phyloP scores from a whole-genome alignment of 306 rosid species.

The Lathyrus aphaca region DNA sequence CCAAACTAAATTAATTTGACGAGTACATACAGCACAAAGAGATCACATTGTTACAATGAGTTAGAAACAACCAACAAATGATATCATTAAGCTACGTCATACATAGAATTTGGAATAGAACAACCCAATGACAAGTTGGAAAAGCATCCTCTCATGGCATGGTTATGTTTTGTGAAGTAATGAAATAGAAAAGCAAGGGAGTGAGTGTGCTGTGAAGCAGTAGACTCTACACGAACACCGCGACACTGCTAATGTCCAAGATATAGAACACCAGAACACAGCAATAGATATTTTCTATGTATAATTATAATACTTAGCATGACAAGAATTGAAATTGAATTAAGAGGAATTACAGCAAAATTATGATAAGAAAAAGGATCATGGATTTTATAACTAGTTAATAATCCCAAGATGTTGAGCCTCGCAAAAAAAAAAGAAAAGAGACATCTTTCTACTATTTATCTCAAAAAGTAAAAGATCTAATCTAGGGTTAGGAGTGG shows the following conservation, averaged over 20 bases:
- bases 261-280: too few species aligned
- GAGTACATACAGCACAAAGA: neutral
- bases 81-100: neutral
- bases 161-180: neutral
- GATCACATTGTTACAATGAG: neutral
- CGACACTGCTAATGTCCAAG: neutral
- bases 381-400: neutral
- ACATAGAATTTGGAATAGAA: neutral
- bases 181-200: neutral
- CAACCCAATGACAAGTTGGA: neutral
- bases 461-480: neutral
- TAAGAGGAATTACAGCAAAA: too few species aligned
- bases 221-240: too few species aligned
- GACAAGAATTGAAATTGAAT: too few species aligned
- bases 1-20: too few species aligned
- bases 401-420: neutral
- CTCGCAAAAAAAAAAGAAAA: neutral
- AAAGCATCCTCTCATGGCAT: neutral
- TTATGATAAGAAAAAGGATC: neutral
- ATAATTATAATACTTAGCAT: too few species aligned
- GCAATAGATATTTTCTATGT: too few species aligned
- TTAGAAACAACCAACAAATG: neutral
- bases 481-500: neutral
- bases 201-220: neutral
- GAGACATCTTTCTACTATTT: neutral